Conservation (phyloP, 192 early-diverging fungal species). For the Chytriomyces sp. region DNA sequence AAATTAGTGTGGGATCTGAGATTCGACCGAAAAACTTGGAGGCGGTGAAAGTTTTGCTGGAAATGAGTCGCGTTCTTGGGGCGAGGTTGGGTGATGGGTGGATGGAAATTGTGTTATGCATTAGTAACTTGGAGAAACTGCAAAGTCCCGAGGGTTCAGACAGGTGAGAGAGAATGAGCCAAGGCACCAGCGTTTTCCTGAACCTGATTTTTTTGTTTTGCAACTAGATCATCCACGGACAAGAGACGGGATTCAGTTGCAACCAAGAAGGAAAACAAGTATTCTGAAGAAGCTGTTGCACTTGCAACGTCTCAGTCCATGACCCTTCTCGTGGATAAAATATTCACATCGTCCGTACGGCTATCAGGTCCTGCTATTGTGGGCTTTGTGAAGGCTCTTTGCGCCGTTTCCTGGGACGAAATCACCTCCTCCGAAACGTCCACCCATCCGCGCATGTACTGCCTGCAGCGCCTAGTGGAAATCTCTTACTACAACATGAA, state of each 20-base stretch:
- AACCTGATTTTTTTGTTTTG: neutral
- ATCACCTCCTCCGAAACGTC: constrained; percentile 58
- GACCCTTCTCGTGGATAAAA: constrained; percentile 79
- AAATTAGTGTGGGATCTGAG: constrained; percentile 62
- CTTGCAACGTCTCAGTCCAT: constrained; percentile 68
- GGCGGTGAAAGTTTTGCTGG: constrained; percentile 84
- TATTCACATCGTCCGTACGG: constrained; percentile 82
- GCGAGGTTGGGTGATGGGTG: constrained; percentile 63
- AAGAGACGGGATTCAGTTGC: neutral
- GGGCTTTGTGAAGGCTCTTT: constrained; percentile 87
- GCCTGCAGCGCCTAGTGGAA: constrained; percentile 90
- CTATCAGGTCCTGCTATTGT: constrained; percentile 85
- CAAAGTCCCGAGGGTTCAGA: constrained; percentile 64
- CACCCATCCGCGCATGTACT: constrained; percentile 67
- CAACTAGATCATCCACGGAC: neutral
- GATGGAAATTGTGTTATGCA: constrained; percentile 84
- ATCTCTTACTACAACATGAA: constrained; percentile 98
- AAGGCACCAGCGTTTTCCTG: neutral
- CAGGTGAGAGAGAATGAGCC: neutral
- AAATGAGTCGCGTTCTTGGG: constrained; percentile 67
- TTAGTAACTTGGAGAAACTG: constrained; percentile 87
- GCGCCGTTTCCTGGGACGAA: constrained; percentile 88
- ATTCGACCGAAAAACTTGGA: constrained; percentile 91
- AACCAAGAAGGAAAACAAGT: neutral
- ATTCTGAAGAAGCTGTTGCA: constrained; percentile 54